These are phyloP conservation scores for Barnettozyma vustinii DNA, from an alignment of 805 yeast species.

Conservation along the genomic window DNA sequence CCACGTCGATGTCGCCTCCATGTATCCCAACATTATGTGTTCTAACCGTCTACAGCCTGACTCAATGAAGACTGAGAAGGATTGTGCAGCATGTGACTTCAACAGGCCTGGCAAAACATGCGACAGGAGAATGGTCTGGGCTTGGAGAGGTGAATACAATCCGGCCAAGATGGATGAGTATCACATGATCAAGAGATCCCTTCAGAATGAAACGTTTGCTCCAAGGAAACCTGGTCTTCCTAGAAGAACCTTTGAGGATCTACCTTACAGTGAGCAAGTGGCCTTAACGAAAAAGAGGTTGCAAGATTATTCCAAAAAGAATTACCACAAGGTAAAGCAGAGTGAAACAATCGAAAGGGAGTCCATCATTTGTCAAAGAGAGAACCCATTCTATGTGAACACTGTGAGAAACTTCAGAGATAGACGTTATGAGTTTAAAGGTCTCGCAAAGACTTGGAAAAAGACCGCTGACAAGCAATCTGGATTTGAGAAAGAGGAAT, in stretches of 20 bases:
- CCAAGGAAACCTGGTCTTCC: constrained; percentile 52
- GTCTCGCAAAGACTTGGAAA: constrained; percentile 91
- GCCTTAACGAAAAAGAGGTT: constrained; percentile 67
- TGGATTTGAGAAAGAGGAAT: constrained; percentile 71
- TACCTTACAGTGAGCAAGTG: constrained; percentile 75
- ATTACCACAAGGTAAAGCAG: constrained; percentile 73
- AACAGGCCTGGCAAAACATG: constrained; percentile 92
- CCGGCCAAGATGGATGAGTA: constrained; percentile 93
- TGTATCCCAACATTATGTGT: constrained; percentile 99
- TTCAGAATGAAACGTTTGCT: constrained; percentile 75
- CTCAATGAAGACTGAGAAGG: constrained; percentile 91
- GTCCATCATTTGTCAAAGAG: constrained; percentile 94
- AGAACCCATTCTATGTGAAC: constrained; percentile 92
- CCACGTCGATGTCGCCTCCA: constrained; percentile 98
- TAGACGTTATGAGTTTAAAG: constrained; percentile 92
- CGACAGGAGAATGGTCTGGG: constrained; percentile 89
- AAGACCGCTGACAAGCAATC: constrained; percentile 59
- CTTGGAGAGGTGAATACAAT: constrained; percentile 96
- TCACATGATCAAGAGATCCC: constrained; percentile 78
- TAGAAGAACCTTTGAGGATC: constrained; percentile 64
- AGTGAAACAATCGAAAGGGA: constrained; percentile 84
- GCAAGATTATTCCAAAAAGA: constrained; percentile 79
- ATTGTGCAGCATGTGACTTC: constrained; percentile 96
- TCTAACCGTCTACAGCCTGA: constrained; percentile 97
- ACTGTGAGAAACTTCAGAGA: constrained; percentile 94